Conservation (phyloP, 495 filamentous ascomycete species). For the Aspergillus ostianus region DNA sequence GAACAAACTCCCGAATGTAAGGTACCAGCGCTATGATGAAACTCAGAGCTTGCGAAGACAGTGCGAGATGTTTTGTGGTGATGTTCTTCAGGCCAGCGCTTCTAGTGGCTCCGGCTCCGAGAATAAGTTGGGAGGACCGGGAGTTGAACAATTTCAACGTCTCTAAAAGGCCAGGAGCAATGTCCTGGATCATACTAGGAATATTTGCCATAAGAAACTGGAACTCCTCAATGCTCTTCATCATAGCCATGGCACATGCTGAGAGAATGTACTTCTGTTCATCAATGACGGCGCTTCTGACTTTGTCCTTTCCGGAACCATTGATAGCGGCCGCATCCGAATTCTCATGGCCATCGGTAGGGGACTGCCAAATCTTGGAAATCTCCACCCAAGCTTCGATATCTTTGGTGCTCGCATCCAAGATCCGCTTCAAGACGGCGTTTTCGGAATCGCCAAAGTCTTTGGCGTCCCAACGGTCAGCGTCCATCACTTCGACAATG, state of each 20-base stretch:
- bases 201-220: constrained; percentile 79
- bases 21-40: constrained; percentile 87
- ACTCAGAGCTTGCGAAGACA: constrained; percentile 84
- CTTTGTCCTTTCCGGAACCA: constrained; percentile 63
- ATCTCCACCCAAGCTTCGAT: constrained; percentile 68
- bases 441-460: constrained; percentile 75
- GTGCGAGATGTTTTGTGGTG: constrained; percentile 89
- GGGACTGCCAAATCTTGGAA: constrained; percentile 68
- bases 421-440: constrained; percentile 60
- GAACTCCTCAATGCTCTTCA: constrained; percentile 78
- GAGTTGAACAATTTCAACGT: constrained; percentile 92
- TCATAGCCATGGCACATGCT: constrained; percentile 72
- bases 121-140: constrained; percentile 86
- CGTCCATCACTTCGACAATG: constrained; percentile 81
- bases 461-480: constrained; percentile 84
- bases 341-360: constrained; percentile 32
- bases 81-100: constrained; percentile 96
- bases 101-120: constrained; percentile 86
- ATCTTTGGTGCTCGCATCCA: constrained; percentile 79
- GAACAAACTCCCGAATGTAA: constrained; percentile 85
- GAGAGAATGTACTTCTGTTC: constrained; percentile 83
- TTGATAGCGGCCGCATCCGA: constrained; percentile 42
- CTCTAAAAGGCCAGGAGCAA: constrained; percentile 68
- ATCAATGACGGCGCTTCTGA: constrained; percentile 74
- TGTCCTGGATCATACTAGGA: constrained; percentile 81